Evolutionary conservation across 2,329 filamentous ascomycete species (phyloP), one percentile per base, ranked within the genome.

Genomic region (Purpureocillium takamizusanense): DNA sequence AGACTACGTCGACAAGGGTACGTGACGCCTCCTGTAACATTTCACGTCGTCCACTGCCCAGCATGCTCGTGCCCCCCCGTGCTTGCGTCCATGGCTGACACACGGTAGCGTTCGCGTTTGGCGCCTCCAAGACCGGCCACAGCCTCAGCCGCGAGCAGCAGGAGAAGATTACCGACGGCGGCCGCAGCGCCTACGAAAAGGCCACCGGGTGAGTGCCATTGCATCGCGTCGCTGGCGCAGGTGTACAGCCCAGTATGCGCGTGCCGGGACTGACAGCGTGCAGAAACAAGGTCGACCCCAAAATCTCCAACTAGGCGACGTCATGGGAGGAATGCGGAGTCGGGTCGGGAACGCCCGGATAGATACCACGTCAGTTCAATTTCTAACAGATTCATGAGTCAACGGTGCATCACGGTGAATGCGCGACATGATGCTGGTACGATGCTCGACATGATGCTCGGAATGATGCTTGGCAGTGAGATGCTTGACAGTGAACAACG

Each of bases 1-100:
- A 23, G 63, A 66, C 45, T 62, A 61, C 42, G 47, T 55, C 2
- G 61, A 65, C 48, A 65, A 63, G 55, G 59, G 61, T 65, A 42
- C 16, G 49, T 36, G 21, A 25, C n/a, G 21, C 21, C 10, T 25
- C 16, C 29, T 27, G 13, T n/a, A n/a, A n/a, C n/a, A n/a, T n/a
- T n/a, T n/a, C n/a, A n/a, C n/a, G n/a, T n/a, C n/a, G n/a, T n/a
- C n/a, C n/a, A n/a, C n/a, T n/a, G n/a, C n/a, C n/a, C n/a, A n/a
- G n/a, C n/a, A n/a, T n/a, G n/a, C n/a, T n/a, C n/a, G n/a, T n/a
- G n/a, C n/a, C n/a, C n/a, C n/a, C n/a, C n/a, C n/a, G n/a, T n/a
- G n/a, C n/a, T n/a, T n/a, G n/a, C n/a, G n/a, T n/a, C n/a, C n/a
- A n/a, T 29, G 14, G 11, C 3, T 35, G 25, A 12, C 31, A 18